Evolutionary conservation across 2,329 filamentous ascomycete species (phyloP).

Genomic region (Boeremia lycopersici): DNA sequence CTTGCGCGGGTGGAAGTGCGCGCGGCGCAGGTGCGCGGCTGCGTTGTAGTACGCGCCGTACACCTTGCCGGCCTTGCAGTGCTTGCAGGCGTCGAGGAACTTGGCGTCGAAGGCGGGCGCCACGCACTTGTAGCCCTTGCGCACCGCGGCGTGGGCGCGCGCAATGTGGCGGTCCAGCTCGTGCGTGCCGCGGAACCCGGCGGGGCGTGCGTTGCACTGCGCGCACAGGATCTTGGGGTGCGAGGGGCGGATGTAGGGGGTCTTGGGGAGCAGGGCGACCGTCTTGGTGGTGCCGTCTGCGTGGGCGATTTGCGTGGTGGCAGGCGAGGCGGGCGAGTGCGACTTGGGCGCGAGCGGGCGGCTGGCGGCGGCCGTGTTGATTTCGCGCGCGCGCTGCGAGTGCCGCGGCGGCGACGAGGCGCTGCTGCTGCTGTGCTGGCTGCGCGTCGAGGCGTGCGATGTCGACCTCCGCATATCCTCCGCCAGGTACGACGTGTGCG

Average conservation of each 20-base stretch:
- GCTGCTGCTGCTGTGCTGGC: slow-evolving; percentile 53
- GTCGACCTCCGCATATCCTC: slow-evolving; percentile 59
- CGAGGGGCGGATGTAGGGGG: slow-evolving; percentile 67
- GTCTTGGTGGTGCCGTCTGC: slow-evolving; percentile 61
- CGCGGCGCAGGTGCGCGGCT: slow-evolving; percentile 83
- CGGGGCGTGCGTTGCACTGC: slow-evolving; percentile 72
- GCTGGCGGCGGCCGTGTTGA: slow-evolving; percentile 54
- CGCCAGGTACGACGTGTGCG: slow-evolving; percentile 43
- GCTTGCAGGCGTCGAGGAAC: slow-evolving; percentile 81
- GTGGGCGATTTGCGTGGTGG: too few species aligned
- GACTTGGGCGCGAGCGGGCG: slow-evolving; percentile 58
- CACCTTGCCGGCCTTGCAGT: slow-evolving; percentile 75
- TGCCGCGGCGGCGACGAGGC: slow-evolving; percentile 54
- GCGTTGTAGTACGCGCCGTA: slow-evolving; percentile 96
- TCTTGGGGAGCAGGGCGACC: slow-evolving; percentile 58
- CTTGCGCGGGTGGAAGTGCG: slow-evolving; percentile 79
- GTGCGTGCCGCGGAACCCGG: slow-evolving; percentile 85
- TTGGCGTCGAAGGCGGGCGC: slow-evolving; percentile 64
- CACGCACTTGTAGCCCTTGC: slow-evolving; percentile 68
- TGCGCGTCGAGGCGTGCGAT: slow-evolving; percentile 47
- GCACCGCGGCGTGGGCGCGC: slow-evolving; percentile 67
- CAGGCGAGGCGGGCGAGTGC: slow-evolving; percentile 12
- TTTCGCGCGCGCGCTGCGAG: slow-evolving; percentile 56
- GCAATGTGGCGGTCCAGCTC: slow-evolving; percentile 64
- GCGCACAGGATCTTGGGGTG: slow-evolving; percentile 74